A percentile compares a stretch with the other conserved stretches of the same genome.
Conservation (phyloP, 208 protist genomes). For the Leishmania mexicana region DNA sequence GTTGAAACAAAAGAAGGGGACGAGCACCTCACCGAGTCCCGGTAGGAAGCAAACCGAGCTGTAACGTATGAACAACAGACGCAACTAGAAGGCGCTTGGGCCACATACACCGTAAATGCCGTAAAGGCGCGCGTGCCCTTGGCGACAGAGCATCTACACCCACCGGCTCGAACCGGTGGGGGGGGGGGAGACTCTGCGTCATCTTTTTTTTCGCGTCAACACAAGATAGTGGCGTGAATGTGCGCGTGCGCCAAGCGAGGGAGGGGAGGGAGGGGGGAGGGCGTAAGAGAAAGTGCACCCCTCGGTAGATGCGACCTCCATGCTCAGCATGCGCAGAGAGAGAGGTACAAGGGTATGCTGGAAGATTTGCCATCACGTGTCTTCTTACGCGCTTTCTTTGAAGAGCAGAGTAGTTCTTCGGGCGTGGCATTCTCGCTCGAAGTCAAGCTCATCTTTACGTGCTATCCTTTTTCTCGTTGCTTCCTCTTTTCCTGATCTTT, state of each 20-base stretch:
- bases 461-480: neutral
- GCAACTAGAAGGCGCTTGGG: neutral
- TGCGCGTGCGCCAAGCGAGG: neutral
- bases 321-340: neutral
- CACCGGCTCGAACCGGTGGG: neutral
- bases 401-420: neutral
- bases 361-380: neutral
- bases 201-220: neutral
- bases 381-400: neutral
- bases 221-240: neutral
- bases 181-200: neutral
- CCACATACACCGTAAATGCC: neutral
- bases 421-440: neutral
- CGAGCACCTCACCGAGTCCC: neutral
- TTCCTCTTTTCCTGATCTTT: neutral
- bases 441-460: neutral
- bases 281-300: neutral
- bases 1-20: neutral
- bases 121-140: neutral
- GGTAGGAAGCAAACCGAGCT: constrained; percentile 8
- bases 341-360: neutral
- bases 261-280: neutral
- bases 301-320: neutral
- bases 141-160: neutral
- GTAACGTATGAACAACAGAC: neutral